These are phyloP conservation scores for Zalaria obscura DNA, from an alignment of 2,329 filamentous ascomycete genomes.

Conservation along the genomic window DNA sequence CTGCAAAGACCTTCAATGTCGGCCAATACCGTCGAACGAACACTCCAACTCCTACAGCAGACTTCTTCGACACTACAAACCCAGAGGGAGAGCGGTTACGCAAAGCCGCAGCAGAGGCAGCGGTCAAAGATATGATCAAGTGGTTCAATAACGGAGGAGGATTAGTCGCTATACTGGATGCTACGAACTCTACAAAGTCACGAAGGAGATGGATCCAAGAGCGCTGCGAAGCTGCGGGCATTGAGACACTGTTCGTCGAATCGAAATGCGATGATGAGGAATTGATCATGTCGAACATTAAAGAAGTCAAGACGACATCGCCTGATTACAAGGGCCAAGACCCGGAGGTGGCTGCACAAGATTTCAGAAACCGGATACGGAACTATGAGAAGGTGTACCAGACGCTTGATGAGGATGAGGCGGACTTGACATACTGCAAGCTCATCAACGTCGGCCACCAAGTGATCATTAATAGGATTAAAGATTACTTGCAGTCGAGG, in stretches of 20 bases:
- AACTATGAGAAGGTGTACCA: slow-evolving; percentile 98
- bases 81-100: slow-evolving; percentile 80
- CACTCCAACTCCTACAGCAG: slow-evolving; percentile 78
- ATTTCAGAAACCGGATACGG: slow-evolving; percentile 86
- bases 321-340: slow-evolving; percentile 93
- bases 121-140: slow-evolving; percentile 80
- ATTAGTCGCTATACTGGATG: slow-evolving; percentile 85
- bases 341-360: slow-evolving; percentile 75
- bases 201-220: slow-evolving; percentile 86
- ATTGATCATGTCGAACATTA: slow-evolving; percentile 94
- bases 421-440: slow-evolving; percentile 84
- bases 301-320: slow-evolving; percentile 91
- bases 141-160: slow-evolving; percentile 74
- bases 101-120: slow-evolving; percentile 77
- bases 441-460: slow-evolving; percentile 92
- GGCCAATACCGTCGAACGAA: slow-evolving; percentile 85
- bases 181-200: slow-evolving; percentile 87
- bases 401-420: slow-evolving; percentile 81
- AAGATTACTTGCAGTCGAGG: slow-evolving; percentile 90
- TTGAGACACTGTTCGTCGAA: slow-evolving; percentile 92
- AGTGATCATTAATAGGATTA: slow-evolving; percentile 95
- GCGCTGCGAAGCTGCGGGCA: slow-evolving; percentile 55
- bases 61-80: slow-evolving; percentile 91
- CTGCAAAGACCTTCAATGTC: slow-evolving; percentile 91
- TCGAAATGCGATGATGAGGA: slow-evolving; percentile 94